Evolutionary conservation across 768 basidiomycete genomes (phyloP), one percentile per base, ranked within the genome.

Genomic region (Mycena metata): DNA sequence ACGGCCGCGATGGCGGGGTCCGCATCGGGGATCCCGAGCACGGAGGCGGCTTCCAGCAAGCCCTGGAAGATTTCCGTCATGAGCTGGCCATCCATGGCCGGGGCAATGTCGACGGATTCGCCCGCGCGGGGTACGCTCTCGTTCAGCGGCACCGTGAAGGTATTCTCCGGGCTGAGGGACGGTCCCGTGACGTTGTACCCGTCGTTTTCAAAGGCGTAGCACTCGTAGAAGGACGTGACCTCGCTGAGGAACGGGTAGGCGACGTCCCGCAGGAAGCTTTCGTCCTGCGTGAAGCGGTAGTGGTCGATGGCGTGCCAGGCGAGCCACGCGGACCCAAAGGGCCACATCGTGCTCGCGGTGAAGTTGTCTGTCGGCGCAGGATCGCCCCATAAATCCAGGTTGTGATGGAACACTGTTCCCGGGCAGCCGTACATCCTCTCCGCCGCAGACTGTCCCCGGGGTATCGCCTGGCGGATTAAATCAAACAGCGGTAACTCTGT

Each of bases 131-230:
- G 24, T 19, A 60, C 58, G 30, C 58, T 60, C 45, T 60, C 58
- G 45, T 60, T 49, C 45, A 11, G 19, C 21, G 58, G 58, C 43
- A 60, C 58, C 3, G 16, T 35, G 33, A 60, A 60, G 19, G 1
- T n/a, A 33, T 60, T 60, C 58, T 60, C 58, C 33, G 58, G 58
- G 58, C 58, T 60, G 45, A 60, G 58, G n/a, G 58, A 60, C 30
- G 58, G 58, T 46, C 58, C 58, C 16, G 58, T 60, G 58, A 60
- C 58, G 15, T 60, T 60, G 46, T 30, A 21, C 24, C 45, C 58
- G 6, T 47, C 58, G 45, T 60, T 46, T 35, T 46, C 58, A 46
- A 60, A 60, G 16, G 58, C 58, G 33, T 60, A 60, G 24, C 58
- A 60, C 58, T 60, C 58, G 58, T 46, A 60, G n/a, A 60, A 60